Percentiles rank a stretch among this genome's conserved stretches.
These are phyloP conservation scores for Aspergillus sp. DNA, from an alignment of 2,329 filamentous ascomycete genomes.

Conservation along the genomic window DNA sequence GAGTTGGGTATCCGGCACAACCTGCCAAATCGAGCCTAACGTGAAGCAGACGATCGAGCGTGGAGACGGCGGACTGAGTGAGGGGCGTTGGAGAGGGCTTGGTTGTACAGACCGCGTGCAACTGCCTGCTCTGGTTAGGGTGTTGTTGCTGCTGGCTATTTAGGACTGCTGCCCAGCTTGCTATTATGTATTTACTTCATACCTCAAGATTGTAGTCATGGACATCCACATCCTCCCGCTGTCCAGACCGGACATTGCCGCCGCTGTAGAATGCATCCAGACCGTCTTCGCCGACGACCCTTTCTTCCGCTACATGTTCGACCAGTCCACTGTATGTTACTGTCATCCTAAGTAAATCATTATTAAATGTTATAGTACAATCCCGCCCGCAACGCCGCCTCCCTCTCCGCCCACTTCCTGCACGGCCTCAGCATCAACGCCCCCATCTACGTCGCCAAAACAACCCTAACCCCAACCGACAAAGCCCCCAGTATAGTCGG, in stretches of 20 bases:
- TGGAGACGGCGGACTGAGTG: background rate
- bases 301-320: slow-evolving; percentile 65
- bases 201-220: slow-evolving; percentile 36
- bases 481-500: slow-evolving; percentile 54
- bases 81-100: background rate
- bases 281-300: slow-evolving; percentile 66
- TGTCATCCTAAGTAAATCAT: background rate
- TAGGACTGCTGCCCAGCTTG: background rate
- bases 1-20: slow-evolving; percentile 1
- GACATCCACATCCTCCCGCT: slow-evolving; percentile 57
- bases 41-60: background rate
- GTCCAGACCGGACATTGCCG: slow-evolving; percentile 60
- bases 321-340: slow-evolving; percentile 53
- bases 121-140: background rate
- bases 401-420: slow-evolving; percentile 62
- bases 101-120: slow-evolving; percentile 10
- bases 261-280: slow-evolving; percentile 65
- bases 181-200: background rate
- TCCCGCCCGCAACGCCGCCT: slow-evolving; percentile 59
- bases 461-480: slow-evolving; percentile 54
- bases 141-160: background rate
- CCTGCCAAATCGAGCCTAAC: slow-evolving; percentile 10
- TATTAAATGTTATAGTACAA: slow-evolving; percentile 51
- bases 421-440: slow-evolving; percentile 62
- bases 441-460: slow-evolving; percentile 66